These are phyloP conservation scores for Forsythia viridissima DNA, from an alignment of 257 asterid genomes.

Conservation along the genomic window DNA sequence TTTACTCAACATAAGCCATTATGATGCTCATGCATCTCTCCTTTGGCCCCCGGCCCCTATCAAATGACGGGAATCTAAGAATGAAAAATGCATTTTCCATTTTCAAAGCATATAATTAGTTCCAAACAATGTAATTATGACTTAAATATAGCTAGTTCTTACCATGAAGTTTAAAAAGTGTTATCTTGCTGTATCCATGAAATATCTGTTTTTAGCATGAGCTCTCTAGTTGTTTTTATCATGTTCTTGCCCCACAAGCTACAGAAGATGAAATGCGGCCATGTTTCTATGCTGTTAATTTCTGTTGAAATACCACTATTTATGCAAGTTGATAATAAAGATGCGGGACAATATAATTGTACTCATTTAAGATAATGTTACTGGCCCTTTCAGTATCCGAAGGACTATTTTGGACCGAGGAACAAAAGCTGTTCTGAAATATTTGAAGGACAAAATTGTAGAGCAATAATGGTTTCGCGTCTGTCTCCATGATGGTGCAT, in stretches of 20 bases:
- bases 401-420: constrained; percentile 85
- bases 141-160: background rate
- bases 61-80: background rate
- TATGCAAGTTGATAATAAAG: background rate
- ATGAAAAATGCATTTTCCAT: background rate
- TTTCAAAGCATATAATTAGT: background rate
- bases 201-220: background rate
- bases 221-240: background rate
- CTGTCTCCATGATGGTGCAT: background rate
- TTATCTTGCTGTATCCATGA: background rate
- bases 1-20: background rate
- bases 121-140: background rate
- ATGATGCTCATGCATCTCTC: background rate
- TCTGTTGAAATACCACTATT: background rate
- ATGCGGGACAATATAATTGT: background rate
- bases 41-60: background rate
- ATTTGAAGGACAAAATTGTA: constrained; percentile 75
- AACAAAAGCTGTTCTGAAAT: constrained; percentile 73
- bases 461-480: constrained; percentile 33
- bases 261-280: background rate
- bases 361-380: background rate
- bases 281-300: background rate
- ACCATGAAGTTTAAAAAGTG: background rate
- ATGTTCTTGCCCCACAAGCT: background rate
- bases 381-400: constrained; percentile 63